A percentile compares a stretch with the other conserved stretches of the same genome.
These are phyloP conservation scores for Yarrowia hollandica DNA, from an alignment of 805 yeast species.

Conservation along the genomic window DNA sequence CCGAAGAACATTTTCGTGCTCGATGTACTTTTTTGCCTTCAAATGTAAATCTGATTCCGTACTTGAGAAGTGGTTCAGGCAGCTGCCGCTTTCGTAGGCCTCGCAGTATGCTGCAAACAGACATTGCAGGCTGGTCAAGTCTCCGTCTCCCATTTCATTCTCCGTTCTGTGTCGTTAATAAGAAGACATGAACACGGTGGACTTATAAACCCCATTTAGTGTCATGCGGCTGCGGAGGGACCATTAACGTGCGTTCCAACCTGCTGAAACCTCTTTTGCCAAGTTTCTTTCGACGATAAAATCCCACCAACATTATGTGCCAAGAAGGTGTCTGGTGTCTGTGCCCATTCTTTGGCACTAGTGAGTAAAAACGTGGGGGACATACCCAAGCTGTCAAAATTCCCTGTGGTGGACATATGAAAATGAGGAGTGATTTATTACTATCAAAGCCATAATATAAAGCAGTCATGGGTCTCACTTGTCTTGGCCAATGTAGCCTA, in stretches of 20 bases:
- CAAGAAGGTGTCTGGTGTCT: not conserved
- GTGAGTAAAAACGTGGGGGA: not conserved
- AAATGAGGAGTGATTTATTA: too few relatives aligned
- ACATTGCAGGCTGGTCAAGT: not conserved
- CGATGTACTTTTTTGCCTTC: constrained; percentile 20
- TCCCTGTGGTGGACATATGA: too few relatives aligned
- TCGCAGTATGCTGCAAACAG: constrained; percentile 10
- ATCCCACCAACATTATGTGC: constrained; percentile 1
- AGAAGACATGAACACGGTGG: not conserved
- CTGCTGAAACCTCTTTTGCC: not conserved
- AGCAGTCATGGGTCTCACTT: not conserved
- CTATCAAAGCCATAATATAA: constrained; percentile 10
- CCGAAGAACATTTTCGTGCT: constrained; percentile 1
- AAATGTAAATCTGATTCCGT: not conserved
- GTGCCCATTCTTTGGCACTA: not conserved
- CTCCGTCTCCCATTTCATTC: constrained; percentile 8
- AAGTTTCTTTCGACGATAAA: not conserved
- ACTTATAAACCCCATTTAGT: constrained; percentile 2
- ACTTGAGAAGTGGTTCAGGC: not conserved
- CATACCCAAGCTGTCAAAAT: too few relatives aligned
- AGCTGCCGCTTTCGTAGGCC: not conserved
- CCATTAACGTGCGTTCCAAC: not conserved
- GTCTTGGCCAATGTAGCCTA: not conserved
- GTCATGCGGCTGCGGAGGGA: constrained; percentile 20
- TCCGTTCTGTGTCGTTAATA: not conserved